Conservation (phyloP, 2,329 filamentous ascomycete genomes). For the Alternaria solani region DNA sequence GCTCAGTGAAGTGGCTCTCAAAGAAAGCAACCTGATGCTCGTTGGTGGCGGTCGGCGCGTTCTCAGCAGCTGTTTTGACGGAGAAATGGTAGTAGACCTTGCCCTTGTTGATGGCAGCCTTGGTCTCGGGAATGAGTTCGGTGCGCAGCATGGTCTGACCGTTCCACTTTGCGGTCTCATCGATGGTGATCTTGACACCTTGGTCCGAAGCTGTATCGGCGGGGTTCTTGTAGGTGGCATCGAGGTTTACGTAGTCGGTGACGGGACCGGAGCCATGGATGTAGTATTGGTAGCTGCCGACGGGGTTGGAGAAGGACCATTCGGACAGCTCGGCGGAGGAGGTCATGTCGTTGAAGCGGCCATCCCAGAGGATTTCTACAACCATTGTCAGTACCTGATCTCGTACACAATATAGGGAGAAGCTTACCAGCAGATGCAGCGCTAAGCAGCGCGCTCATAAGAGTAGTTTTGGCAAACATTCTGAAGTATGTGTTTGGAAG, state of each 20-base stretch:
- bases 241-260: slow-evolving; percentile 69
- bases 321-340: slow-evolving; percentile 64
- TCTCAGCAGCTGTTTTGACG: slow-evolving; percentile 65
- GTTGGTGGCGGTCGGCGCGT: slow-evolving; percentile 66
- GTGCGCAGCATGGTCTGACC: slow-evolving; percentile 74
- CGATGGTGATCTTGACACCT: slow-evolving; percentile 75
- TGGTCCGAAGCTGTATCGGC: slow-evolving; percentile 67
- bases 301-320: slow-evolving; percentile 72
- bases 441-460: slow-evolving; percentile 45
- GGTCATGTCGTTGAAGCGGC: slow-evolving; percentile 68
- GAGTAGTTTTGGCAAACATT: slow-evolving; percentile 45
- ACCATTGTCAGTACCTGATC: slow-evolving; percentile 34
- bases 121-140: slow-evolving; percentile 76
- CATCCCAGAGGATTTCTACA: slow-evolving; percentile 67
- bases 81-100: slow-evolving; percentile 77
- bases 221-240: slow-evolving; percentile 69
- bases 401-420: accelerated
- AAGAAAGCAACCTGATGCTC: slow-evolving; percentile 74
- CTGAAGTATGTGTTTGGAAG: slow-evolving; percentile 23
- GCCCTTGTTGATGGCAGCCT: slow-evolving; percentile 68
- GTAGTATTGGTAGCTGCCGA: slow-evolving; percentile 78
- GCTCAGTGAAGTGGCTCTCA: slow-evolving; percentile 77
- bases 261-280: slow-evolving; percentile 71
- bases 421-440: slow-evolving; percentile 43
- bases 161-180: slow-evolving; percentile 72